phyloP scores from a whole-genome alignment of 257 asterid genomes.

The Solanum medicagineum region DNA sequence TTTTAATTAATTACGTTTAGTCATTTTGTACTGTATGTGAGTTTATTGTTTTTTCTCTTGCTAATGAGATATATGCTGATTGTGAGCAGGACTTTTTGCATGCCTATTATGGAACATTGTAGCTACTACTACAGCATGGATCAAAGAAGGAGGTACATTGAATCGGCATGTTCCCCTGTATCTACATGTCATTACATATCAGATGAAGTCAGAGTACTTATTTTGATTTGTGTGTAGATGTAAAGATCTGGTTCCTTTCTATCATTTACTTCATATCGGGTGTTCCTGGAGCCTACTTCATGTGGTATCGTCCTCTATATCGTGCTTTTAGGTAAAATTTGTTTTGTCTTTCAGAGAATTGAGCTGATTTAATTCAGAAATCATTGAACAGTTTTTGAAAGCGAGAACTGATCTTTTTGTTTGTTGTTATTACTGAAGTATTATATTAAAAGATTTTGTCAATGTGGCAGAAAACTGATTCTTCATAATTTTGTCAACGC shows the following conservation, averaged over 20 bases:
- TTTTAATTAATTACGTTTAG: neutral
- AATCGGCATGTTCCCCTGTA: neutral
- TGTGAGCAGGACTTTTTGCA: conserved; percentile 51
- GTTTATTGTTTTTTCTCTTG: neutral
- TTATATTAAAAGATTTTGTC: neutral
- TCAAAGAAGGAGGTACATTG: conserved; percentile 64
- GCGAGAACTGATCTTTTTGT: neutral
- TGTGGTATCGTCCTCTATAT: conserved; percentile 98
- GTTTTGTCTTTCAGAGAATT: neutral
- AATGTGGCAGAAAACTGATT: neutral
- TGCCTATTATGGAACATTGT: conserved; percentile 74
- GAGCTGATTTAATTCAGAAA: neutral
- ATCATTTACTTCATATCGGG: conserved; percentile 88
- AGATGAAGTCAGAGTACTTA: neutral
- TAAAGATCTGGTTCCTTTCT: conserved; percentile 79
- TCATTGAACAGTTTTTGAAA: neutral
- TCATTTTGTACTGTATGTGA: neutral
- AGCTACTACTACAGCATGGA: conserved; percentile 91
- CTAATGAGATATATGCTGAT: conserved; percentile 1
- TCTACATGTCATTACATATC: neutral
- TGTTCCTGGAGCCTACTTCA: conserved; percentile 89
- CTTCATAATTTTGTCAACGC: neutral
- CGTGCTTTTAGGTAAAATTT: conserved; percentile 67
- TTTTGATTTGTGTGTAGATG: conserved; percentile 9
- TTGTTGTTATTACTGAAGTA: neutral